Conservation (phyloP, 805 yeast genomes). For the Saturnispora mendoncae region DNA sequence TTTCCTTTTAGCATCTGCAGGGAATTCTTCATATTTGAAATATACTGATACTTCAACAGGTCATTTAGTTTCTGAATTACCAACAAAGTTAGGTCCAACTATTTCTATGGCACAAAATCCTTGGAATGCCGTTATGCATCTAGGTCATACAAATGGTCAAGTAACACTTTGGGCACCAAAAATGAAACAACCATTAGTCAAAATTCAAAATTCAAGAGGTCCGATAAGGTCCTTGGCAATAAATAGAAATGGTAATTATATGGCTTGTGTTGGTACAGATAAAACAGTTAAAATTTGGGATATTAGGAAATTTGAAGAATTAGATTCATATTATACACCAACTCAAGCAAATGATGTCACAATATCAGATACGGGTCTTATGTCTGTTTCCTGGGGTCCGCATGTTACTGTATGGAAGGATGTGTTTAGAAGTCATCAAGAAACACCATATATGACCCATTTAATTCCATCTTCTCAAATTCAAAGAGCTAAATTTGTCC, state of each 20-base stretch:
- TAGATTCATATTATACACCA: conserved; percentile 64
- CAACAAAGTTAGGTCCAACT: conserved; percentile 88
- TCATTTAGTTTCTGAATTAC: conserved; percentile 65
- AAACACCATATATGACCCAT: conserved; percentile 88
- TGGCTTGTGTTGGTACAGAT: conserved; percentile 91
- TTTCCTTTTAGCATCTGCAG: conserved; percentile 77
- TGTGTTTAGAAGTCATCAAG: conserved; percentile 56
- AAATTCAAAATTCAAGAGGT: conserved; percentile 73
- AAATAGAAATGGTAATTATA: conserved; percentile 86
- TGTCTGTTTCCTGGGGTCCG: conserved; percentile 93
- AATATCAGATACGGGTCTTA: conserved; percentile 79
- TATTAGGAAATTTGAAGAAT: conserved; percentile 67
- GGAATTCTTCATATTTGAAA: conserved; percentile 79
- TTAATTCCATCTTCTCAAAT: conserved; percentile 69
- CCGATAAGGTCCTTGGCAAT: conserved; percentile 79
- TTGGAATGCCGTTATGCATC: conserved; percentile 89
- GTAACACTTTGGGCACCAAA: conserved; percentile 92
- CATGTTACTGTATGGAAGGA: conserved; percentile 94
- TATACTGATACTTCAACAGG: conserved; percentile 97
- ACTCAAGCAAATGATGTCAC: conserved; percentile 77
- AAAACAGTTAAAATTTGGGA: conserved; percentile 87
- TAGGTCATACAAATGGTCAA: conserved; percentile 89
- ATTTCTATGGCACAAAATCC: conserved; percentile 84
- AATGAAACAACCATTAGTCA: conserved; percentile 76
- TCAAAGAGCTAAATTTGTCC: conserved; percentile 65